These are phyloP conservation scores for Sungouiella blattae DNA, from an alignment of 805 yeast genomes.

Conservation along the genomic window DNA sequence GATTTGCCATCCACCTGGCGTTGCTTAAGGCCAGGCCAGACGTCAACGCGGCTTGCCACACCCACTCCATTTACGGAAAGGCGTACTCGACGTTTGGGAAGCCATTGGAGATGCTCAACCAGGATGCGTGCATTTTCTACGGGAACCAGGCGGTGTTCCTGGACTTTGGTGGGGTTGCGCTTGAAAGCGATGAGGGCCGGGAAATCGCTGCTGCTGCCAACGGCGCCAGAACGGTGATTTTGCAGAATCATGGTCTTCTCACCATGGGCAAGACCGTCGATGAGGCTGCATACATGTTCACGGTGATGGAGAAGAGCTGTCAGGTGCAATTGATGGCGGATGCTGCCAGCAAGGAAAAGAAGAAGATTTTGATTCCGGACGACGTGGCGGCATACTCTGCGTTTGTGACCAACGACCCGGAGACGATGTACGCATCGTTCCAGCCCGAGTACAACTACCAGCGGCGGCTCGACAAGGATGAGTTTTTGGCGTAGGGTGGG, in stretches of 20 bases:
- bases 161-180: slow-evolving; percentile 10
- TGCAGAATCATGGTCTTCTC: slow-evolving; percentile 11
- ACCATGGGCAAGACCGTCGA: slow-evolving; percentile 12
- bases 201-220: slow-evolving; percentile 7
- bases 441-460: slow-evolving; percentile 10
- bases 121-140: slow-evolving; percentile 9
- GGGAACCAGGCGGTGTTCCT: slow-evolving; percentile 6
- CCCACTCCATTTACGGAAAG: slow-evolving; percentile 10
- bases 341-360: neutral
- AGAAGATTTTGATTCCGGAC: slow-evolving; percentile 5
- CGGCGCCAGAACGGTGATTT: slow-evolving; percentile 6
- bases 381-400: slow-evolving; percentile 9
- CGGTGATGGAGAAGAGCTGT: slow-evolving; percentile 9
- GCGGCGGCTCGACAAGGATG: slow-evolving; percentile 5
- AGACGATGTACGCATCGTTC: slow-evolving; percentile 8
- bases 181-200: slow-evolving; percentile 8
- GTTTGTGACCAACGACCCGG: slow-evolving; percentile 5
- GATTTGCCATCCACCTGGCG: slow-evolving; percentile 10
- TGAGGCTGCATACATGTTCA: slow-evolving; percentile 10
- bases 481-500: slow-evolving; percentile 1
- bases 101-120: slow-evolving; percentile 10
- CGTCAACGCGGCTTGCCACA: slow-evolving; percentile 11
- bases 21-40: slow-evolving; percentile 9
- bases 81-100: slow-evolving; percentile 7
- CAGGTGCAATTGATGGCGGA: slow-evolving; percentile 9